Evolutionary conservation across 176 grass and related monocot genomes (phyloP), one percentile per base, ranked within the genome.

Genomic region (Dactylis glomerata): DNA sequence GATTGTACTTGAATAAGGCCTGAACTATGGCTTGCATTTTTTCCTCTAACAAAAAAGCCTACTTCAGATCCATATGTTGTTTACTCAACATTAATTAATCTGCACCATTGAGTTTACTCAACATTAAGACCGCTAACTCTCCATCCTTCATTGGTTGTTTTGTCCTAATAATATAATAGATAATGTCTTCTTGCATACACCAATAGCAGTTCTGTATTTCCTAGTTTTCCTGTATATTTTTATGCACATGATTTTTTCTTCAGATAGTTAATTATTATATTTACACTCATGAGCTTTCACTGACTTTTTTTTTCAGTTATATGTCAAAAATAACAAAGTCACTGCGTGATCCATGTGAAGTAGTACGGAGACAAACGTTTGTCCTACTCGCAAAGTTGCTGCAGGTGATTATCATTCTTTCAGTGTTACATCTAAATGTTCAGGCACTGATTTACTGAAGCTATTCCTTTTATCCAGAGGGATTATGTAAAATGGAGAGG

Each of bases 401-500:
- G 31, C 96, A 98, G 92, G 96, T 95, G 77, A 30, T 78, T 62
- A 78, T 83, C 61, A 56, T 78, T 74, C 41, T 70, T 83, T 16
- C 47, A 89, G 46, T 59, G 15, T 76, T 69, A 33, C 31, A 23
- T 81, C 11, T 38, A 49, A 56, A 76, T 51, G 1, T 42, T 28
- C 38, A 47, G 1, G 27, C 23, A 11, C 19, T 87, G 69, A 55
- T 87, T 86, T 81, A 74, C 68, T 77, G 77, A 77, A 47, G 56
- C 50, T 84, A 52, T 41, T 86, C 47, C 47, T 90, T 93, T 79
- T 85, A 6, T 85, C 44, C 77, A 98, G 96, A 92, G 96, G 86
- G 96, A 98, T 73, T 98, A 98, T 38, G 92, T 95, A 68, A 98
- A 98, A 74, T 98, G 96, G 96, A 98, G 85, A 93, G 92, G 92